phyloP scores from a whole-genome alignment of 83 land plant genomes.

The Thuja plicata region DNA sequence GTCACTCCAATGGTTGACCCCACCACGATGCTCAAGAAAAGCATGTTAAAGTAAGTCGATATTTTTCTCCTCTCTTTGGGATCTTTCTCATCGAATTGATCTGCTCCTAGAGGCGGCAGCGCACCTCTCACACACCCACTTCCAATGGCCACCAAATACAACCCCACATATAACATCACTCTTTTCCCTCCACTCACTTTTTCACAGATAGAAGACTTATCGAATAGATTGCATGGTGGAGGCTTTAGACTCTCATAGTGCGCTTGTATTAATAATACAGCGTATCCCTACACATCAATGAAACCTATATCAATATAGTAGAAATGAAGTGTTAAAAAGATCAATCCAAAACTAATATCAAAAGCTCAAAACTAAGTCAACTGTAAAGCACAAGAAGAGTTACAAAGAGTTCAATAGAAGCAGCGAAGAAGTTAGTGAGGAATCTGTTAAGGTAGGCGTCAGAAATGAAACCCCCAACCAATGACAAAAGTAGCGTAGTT shows the following conservation, averaged over 20 bases:
- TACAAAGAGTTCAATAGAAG: neutral
- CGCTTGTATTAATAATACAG: constrained; percentile 4
- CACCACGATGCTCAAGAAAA: constrained; percentile 2
- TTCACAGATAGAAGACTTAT: neutral
- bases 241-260: neutral
- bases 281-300: neutral
- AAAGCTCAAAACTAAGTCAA: neutral
- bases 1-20: constrained; percentile 18
- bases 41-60: constrained; percentile 47
- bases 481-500: constrained; percentile 38
- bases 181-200: constrained; percentile 17
- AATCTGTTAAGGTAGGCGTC: constrained; percentile 29
- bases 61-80: constrained; percentile 28
- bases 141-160: constrained; percentile 43
- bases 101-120: constrained; percentile 44
- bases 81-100: constrained; percentile 47
- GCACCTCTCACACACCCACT: constrained; percentile 32
- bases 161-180: constrained; percentile 18
- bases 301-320: neutral
- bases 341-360: too few species aligned
- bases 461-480: constrained; percentile 47
- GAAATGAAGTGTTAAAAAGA: too few species aligned
- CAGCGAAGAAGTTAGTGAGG: neutral
- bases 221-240: neutral
- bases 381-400: too few species aligned